These are phyloP conservation scores for Cutaneotrichosporon curvatum DNA, from an alignment of 1,284 basidiomycete genomes.

Conservation along the genomic window DNA sequence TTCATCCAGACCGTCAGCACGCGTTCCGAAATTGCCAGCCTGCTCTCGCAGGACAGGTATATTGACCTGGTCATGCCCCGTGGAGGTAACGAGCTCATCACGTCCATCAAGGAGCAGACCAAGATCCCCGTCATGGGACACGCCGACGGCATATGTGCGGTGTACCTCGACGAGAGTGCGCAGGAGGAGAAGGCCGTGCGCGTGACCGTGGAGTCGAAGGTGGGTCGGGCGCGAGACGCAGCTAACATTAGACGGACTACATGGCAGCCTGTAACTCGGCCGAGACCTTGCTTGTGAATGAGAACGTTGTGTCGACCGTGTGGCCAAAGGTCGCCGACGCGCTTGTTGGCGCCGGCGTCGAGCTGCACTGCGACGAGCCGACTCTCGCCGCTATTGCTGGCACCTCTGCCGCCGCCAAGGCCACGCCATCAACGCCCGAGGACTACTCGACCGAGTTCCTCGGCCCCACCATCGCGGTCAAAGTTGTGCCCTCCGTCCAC, in stretches of 20 bases:
- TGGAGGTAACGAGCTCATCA: slow-evolving; percentile 85
- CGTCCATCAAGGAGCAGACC: slow-evolving; percentile 79
- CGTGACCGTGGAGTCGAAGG: slow-evolving; percentile 86
- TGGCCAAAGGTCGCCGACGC: slow-evolving; percentile 74
- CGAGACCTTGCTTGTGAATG: slow-evolving; percentile 84
- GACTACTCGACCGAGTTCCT: slow-evolving; percentile 87
- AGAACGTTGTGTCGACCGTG: slow-evolving; percentile 58
- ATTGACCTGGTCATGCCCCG: slow-evolving; percentile 97
- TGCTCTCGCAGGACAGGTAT: slow-evolving; percentile 79
- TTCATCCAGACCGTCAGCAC: slow-evolving; percentile 92
- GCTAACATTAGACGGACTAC: slow-evolving; percentile 66
- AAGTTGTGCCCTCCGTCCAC: slow-evolving; percentile 61
- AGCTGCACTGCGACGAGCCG: slow-evolving; percentile 67
- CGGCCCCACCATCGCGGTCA: slow-evolving; percentile 72
- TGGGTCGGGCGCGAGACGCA: slow-evolving; percentile 39
- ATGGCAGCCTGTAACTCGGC: slow-evolving; percentile 93
- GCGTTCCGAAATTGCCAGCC: slow-evolving; percentile 78
- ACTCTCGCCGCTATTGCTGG: slow-evolving; percentile 54
- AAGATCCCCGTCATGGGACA: slow-evolving; percentile 98
- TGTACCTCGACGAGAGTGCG: slow-evolving; percentile 58
- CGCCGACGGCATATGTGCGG: slow-evolving; percentile 53
- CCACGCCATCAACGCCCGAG: slow-evolving; percentile 53
- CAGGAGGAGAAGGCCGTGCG: slow-evolving; percentile 68
- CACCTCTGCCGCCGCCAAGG: slow-evolving; percentile 47
- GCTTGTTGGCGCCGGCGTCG: slow-evolving; percentile 63